These are phyloP conservation scores for Collybia sordida DNA, from an alignment of 768 basidiomycete species.

Conservation along the genomic window DNA sequence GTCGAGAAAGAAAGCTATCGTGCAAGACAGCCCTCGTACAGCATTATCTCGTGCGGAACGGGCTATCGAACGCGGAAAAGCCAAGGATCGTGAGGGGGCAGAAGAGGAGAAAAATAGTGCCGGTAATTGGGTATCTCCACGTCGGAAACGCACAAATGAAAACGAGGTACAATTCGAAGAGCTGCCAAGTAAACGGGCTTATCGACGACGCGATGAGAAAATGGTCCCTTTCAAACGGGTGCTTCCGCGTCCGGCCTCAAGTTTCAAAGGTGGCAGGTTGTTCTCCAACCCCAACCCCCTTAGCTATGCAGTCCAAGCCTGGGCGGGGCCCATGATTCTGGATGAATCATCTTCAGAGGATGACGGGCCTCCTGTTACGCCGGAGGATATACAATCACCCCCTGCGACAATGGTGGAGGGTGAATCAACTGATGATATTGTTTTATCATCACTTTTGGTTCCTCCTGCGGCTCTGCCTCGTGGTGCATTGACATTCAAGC, in stretches of 20 bases:
- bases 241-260: conserved; percentile 38
- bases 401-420: conserved; percentile 30
- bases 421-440: conserved; percentile 7
- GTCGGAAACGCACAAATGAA: conserved; percentile 31
- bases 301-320: conserved; percentile 56
- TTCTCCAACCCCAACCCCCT: conserved; percentile 61
- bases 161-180: conserved; percentile 31
- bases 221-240: conserved; percentile 31
- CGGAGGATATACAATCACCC: conserved; percentile 49
- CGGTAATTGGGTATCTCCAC: conserved; percentile 12
- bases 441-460: conserved; percentile 12
- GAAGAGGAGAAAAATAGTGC: conserved; percentile 13
- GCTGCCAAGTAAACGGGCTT: conserved; percentile 30
- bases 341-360: conserved; percentile 49
- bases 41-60: conserved; percentile 37
- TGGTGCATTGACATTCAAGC: conserved; percentile 53
- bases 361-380: conserved; percentile 55
- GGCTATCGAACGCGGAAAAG: conserved; percentile 40
- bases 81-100: conserved; percentile 19
- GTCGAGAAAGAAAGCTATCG: conserved; percentile 30
- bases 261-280: conserved; percentile 46
- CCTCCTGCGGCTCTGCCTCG: conserved; percentile 23
- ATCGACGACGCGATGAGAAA: conserved; percentile 17
- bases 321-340: conserved; percentile 46
- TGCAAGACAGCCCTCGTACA: conserved; percentile 1